Evolutionary conservation across 257 asterid species (phyloP).

Genomic region (Nicotiana sylvestris): DNA sequence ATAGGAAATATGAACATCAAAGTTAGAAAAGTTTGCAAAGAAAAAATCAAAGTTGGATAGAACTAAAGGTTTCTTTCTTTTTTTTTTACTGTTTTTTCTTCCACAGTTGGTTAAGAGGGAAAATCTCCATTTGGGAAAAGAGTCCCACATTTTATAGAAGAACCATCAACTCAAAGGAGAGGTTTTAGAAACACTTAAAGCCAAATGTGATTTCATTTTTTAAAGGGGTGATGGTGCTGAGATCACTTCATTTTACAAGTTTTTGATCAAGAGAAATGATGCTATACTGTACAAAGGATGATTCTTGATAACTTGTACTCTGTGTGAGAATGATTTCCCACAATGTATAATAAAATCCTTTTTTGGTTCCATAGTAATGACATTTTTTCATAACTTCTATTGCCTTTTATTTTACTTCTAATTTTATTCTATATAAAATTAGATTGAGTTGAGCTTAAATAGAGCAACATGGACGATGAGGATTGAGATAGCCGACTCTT

Average conservation of each 20-base stretch:
- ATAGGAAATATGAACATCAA: not conserved
- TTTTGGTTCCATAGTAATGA: too few species aligned
- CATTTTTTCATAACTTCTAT: too few species aligned
- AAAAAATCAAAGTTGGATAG: not conserved
- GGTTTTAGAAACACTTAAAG: not conserved
- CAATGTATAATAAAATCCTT: not conserved
- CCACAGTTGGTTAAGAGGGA: not conserved
- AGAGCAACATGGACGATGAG: too few species aligned
- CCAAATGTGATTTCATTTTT: not conserved
- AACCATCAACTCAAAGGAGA: not conserved
- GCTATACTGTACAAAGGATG: not conserved
- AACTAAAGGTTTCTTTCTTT: not conserved
- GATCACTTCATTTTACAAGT: not conserved
- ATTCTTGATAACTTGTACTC: not conserved
- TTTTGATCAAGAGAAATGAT: not conserved
- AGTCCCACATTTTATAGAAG: not conserved
- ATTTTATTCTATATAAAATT: too few species aligned
- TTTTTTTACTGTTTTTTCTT: not conserved
- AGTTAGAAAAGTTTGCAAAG: not conserved
- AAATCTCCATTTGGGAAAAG: not conserved
- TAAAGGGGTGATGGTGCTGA: not conserved
- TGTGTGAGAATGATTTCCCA: not conserved
- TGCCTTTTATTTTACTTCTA: too few species aligned
- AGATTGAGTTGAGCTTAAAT: too few species aligned
- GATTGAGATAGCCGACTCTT: too few species aligned